A percentile compares a stretch with the other conserved stretches of the same genome.
These are phyloP conservation scores for Schizopora paradoxa DNA, from an alignment of 1,284 basidiomycete species.

Conservation along the genomic window DNA sequence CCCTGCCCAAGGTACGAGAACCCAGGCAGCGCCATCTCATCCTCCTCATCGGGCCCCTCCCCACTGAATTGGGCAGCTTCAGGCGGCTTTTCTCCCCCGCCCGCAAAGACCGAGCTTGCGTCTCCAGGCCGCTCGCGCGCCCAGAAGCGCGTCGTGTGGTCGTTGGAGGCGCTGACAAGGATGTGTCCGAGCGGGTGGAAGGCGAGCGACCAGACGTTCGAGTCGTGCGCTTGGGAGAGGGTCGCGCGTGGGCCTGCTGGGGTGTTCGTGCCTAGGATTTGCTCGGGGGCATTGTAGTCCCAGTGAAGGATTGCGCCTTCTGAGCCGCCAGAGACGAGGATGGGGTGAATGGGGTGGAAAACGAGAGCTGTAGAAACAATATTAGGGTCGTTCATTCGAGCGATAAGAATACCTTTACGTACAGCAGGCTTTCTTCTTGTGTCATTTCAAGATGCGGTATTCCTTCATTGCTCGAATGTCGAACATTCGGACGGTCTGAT, in stretches of 20 bases:
- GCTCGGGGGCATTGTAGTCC: conserved; percentile 66
- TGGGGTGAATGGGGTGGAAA: conserved; percentile 93
- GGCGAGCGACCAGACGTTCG: conserved; percentile 92
- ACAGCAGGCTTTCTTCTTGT: conserved; percentile 98
- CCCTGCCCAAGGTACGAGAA: conserved; percentile 15
- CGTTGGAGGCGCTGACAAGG: conserved; percentile 89
- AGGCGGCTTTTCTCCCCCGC: conserved; percentile 74
- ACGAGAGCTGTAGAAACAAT: conserved; percentile 59
- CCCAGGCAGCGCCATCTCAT: conserved; percentile 39
- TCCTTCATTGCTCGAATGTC: conserved; percentile 98
- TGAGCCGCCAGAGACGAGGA: conserved; percentile 90
- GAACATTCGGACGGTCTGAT: conserved; percentile 94
- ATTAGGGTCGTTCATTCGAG: conserved; percentile 4
- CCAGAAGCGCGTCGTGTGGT: conserved; percentile 98
- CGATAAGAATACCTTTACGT: conserved; percentile 31
- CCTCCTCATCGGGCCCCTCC: conserved; percentile 56
- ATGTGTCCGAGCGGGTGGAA: conserved; percentile 97
- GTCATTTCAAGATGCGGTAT: conserved; percentile 84
- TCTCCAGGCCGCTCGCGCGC: conserved; percentile 81
- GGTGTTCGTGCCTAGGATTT: conserved; percentile 24
- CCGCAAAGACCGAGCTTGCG: conserved; percentile 60
- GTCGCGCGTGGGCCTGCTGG: conserved; percentile 64
- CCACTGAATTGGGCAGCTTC: conserved; percentile 46
- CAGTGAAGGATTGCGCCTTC: conserved; percentile 93
- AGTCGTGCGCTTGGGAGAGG: conserved; percentile 92